Base-by-base conservation (phyloP, 257 asterid species). In the Fraxinus cuspidata region DNA sequence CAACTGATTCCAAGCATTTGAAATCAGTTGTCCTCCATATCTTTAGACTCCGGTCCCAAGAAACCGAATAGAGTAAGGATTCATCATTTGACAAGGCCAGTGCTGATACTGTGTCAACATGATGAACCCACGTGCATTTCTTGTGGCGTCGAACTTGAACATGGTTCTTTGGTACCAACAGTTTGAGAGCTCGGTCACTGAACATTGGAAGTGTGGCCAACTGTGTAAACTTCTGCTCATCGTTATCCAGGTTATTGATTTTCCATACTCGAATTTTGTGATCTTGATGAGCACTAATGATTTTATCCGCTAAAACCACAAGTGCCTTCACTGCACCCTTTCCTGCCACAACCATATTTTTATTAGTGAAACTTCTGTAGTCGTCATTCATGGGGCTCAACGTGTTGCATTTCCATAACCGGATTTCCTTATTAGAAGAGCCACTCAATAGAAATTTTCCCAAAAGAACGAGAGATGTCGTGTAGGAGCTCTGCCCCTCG, bases 241-340 rank as follows among this genome's bases (percentile, higher is more conserved):
- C 73, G 23, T 53, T 63, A 58, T 81, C 37, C 73, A 63, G 35
- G 51, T 73, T 28, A n/a, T 85, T 81, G 65, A 88, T 83, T 74
- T 80, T 89, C 97, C 96, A 92, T 0, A 85, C 91, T 64, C 97
- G 80, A 44, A 92, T 91, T 66, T 92, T 92, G 83, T 85, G 90
- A 75, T 92, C 97, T 71, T 92, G 97, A 78, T 92, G 97, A 37
- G 97, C 97, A 38, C 88, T 92, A 56, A 92, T 80, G 74, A 91
- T 81, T 74, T 87, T 90, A 37, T 85, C 86, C 0, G 85, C 70
- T 56, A 87, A 83, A 21, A 82, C 86, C 19, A 87, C 87, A 9
- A 92, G 72, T 47, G 89, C 84, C 75, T 92, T 91, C 18, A 92
- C 89, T 7, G 95, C 92, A 11, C 96, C 95, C 16, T 89, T 77